Conservation (phyloP, 2,329 filamentous ascomycete genomes). For the Ploettnerulaceae sp. region DNA sequence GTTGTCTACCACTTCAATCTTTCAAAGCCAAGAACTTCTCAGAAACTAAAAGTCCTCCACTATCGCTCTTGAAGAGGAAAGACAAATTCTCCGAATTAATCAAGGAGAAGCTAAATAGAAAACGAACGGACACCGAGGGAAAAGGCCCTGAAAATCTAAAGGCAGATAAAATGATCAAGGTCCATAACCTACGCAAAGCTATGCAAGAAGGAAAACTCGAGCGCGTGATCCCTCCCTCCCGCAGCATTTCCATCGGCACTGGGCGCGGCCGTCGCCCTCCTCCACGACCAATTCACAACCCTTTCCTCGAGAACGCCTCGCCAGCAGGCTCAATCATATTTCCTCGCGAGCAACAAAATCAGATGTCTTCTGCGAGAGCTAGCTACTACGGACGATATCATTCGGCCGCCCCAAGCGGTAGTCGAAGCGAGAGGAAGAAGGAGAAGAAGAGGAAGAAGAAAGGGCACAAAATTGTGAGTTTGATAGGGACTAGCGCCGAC, state of each 20-base stretch:
- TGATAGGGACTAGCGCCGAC: slow-evolving; percentile 13
- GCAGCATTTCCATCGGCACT: not conserved
- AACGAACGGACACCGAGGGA: not conserved
- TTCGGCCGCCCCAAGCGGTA: not conserved
- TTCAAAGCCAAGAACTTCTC: not conserved
- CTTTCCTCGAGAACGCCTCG: not conserved
- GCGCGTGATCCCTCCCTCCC: slow-evolving; percentile 6
- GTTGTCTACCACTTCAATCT: not conserved
- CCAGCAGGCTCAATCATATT: not conserved
- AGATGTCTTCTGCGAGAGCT: not conserved
- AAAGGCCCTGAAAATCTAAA: not conserved
- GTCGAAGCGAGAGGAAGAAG: not conserved
- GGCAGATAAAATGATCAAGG: not conserved
- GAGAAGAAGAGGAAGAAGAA: slow-evolving; percentile 6
- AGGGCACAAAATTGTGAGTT: slow-evolving; percentile 11
- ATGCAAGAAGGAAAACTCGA: slow-evolving; percentile 18
- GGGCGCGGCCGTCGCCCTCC: not conserved
- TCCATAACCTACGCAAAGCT: slow-evolving; percentile 1
- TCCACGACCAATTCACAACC: not conserved
- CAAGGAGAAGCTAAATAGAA: slow-evolving; percentile 2
- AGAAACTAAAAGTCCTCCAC: not conserved
- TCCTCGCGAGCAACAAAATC: too few relatives aligned
- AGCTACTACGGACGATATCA: not conserved
- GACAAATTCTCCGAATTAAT: slow-evolving; percentile 5
- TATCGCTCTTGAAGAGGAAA: slow-evolving; percentile 1